These are phyloP conservation scores for Opeltia flavorubescens DNA, from an alignment of 495 filamentous ascomycete genomes.

Conservation along the genomic window DNA sequence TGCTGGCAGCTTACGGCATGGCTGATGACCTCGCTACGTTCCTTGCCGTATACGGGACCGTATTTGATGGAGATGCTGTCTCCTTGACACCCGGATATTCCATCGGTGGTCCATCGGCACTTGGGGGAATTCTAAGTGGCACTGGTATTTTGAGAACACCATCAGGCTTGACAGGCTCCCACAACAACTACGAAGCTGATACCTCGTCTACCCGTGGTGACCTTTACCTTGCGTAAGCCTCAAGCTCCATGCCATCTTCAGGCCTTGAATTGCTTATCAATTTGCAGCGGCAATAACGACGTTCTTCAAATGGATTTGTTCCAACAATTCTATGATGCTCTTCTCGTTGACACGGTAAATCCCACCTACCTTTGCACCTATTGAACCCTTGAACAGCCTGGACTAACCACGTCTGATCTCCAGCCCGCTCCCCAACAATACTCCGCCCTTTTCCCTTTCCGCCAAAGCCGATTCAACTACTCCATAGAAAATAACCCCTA, in stretches of 20 bases:
- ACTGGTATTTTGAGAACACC: conserved; percentile 19
- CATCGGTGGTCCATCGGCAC: conserved; percentile 23
- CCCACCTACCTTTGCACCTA: neutral
- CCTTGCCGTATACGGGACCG: conserved; percentile 34
- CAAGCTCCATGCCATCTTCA: neutral
- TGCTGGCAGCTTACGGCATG: conserved; percentile 31
- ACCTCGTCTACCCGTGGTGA: conserved; percentile 40
- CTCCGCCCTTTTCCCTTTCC: conserved; percentile 4
- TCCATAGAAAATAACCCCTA: conserved; percentile 36
- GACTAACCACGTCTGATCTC: neutral
- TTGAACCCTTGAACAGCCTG: neutral
- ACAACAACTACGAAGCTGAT: conserved; percentile 44
- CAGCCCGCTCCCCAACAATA: conserved; percentile 10
- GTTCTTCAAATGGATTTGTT: conserved; percentile 18
- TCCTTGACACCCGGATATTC: conserved; percentile 28
- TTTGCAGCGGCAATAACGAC: conserved; percentile 18
- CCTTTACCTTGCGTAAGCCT: conserved; percentile 25
- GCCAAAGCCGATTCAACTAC: conserved; percentile 26
- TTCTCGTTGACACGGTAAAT: conserved; percentile 6
- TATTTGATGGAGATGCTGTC: conserved; percentile 33
- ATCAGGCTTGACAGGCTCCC: conserved; percentile 34
- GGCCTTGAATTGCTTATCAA: neutral
- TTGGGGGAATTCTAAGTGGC: conserved; percentile 15
- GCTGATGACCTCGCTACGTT: conserved; percentile 35
- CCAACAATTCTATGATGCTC: conserved; percentile 10